Evolutionary conservation across 495 filamentous ascomycete species (phyloP).

Genomic region (Jackrogersella multiformis): DNA sequence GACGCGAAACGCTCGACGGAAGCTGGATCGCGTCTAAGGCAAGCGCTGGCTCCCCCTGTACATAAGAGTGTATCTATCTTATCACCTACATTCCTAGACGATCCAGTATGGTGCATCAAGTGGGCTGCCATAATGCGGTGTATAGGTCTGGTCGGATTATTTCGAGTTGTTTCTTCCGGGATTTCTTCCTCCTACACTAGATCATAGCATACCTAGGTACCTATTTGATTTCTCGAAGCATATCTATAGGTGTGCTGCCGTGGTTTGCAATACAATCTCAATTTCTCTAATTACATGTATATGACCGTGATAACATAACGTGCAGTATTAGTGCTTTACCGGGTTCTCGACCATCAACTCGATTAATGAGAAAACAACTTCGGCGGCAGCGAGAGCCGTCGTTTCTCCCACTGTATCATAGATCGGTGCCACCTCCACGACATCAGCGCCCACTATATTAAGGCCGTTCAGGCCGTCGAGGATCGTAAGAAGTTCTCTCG

Average conservation of each 20-base stretch:
- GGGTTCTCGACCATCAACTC: slow-evolving; percentile 52
- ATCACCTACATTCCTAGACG: slow-evolving; percentile 13
- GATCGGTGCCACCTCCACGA: slow-evolving; percentile 76
- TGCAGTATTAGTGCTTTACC: slow-evolving; percentile 28
- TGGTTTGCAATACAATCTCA: slow-evolving; percentile 31
- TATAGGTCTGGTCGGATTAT: slow-evolving; percentile 25
- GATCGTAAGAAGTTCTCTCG: slow-evolving; percentile 68
- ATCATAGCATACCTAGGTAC: slow-evolving; percentile 31
- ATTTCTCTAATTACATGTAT: not conserved
- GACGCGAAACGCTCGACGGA: slow-evolving; percentile 88
- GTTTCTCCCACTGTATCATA: slow-evolving; percentile 76
- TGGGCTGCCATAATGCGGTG: slow-evolving; percentile 34
- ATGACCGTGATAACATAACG: not conserved
- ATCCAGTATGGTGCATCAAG: slow-evolving; percentile 12
- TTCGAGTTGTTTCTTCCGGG: slow-evolving; percentile 28
- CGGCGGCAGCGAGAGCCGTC: slow-evolving; percentile 72
- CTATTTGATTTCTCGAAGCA: slow-evolving; percentile 19
- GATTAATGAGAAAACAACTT: slow-evolving; percentile 49
- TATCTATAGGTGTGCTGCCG: slow-evolving; percentile 20
- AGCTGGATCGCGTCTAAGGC: slow-evolving; percentile 71
- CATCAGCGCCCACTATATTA: slow-evolving; percentile 80
- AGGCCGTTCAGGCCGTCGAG: slow-evolving; percentile 67
- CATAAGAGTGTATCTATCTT: slow-evolving; percentile 28
- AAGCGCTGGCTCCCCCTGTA: slow-evolving; percentile 22
- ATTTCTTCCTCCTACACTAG: slow-evolving; percentile 23